Conservation (phyloP, 805 yeast species). For the Nakazawaea holstii region DNA sequence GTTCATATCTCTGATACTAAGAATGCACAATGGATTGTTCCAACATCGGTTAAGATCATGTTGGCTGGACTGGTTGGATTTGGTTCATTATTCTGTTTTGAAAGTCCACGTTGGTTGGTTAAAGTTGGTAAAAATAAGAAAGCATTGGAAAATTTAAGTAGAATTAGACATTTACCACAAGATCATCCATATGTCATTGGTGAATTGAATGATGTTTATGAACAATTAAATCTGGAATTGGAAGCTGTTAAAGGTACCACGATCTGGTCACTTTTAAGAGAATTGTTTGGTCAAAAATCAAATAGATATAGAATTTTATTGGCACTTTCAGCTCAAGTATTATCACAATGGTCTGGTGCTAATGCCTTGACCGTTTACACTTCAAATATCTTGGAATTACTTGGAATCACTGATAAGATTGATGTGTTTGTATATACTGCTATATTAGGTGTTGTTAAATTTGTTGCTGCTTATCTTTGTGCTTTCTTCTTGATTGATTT, state of each 20-base stretch:
- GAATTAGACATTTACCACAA: conserved; percentile 26
- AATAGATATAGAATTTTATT: conserved; percentile 40
- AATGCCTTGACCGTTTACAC: conserved; percentile 53
- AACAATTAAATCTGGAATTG: conserved; percentile 34
- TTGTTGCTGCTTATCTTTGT: conserved; percentile 38
- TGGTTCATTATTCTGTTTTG: conserved; percentile 37
- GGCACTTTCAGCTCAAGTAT: conserved; percentile 37
- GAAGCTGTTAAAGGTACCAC: conserved; percentile 22
- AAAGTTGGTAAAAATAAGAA: conserved; percentile 34
- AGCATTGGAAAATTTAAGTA: conserved; percentile 34
- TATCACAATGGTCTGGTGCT: conserved; percentile 60
- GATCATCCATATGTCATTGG: conserved; percentile 45
- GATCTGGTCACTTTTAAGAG: conserved; percentile 23
- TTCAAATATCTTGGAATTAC: conserved; percentile 42
- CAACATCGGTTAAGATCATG: conserved; percentile 41
- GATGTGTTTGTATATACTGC: conserved; percentile 43
- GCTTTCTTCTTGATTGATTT: conserved; percentile 51
- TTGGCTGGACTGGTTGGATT: conserved; percentile 41
- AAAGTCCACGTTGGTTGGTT: conserved; percentile 48
- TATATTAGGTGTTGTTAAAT: conserved; percentile 48
- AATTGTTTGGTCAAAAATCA: conserved; percentile 31
- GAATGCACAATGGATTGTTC: conserved; percentile 46
- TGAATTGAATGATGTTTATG: conserved; percentile 47
- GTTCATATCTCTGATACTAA: conserved; percentile 34
- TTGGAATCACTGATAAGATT: conserved; percentile 35